Evolutionary conservation across 164 flowering plant species (phyloP).

Genomic region (Aristolochia contorta): DNA sequence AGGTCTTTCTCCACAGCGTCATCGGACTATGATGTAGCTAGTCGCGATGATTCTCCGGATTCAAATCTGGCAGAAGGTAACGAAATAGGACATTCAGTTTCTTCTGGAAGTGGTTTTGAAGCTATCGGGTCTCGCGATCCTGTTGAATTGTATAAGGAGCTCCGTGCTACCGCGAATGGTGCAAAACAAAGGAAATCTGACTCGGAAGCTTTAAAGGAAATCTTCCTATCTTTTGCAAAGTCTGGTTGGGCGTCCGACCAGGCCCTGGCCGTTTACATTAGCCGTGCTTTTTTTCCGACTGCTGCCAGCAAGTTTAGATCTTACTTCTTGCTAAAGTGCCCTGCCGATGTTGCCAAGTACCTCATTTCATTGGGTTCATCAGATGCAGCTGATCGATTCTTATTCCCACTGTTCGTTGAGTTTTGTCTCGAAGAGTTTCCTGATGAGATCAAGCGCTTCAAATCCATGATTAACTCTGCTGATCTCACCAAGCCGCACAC

Average conservation of each 20-base stretch:
- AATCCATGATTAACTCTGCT: conserved; percentile 52
- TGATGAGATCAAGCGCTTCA: conserved; percentile 68
- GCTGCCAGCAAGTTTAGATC: conserved; percentile 46
- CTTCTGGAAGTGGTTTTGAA: neutral
- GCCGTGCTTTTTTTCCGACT: conserved; percentile 60
- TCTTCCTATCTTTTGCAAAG: conserved; percentile 34
- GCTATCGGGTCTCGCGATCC: conserved; percentile 40
- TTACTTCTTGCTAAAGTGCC: conserved; percentile 45
- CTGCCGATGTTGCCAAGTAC: conserved; percentile 36
- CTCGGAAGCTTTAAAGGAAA: conserved; percentile 34
- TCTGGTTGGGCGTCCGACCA: conserved; percentile 85
- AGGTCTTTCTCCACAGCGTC: conserved; percentile 17
- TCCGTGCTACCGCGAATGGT: conserved; percentile 22
- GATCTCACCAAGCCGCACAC: conserved; percentile 88
- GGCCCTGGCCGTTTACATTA: conserved; percentile 78
- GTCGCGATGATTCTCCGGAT: conserved; percentile 1
- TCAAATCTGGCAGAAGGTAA: conserved; percentile 3
- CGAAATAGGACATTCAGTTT: neutral
- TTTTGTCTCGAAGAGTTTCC: conserved; percentile 73
- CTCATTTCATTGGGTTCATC: conserved; percentile 50
- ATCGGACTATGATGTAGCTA: conserved; percentile 2
- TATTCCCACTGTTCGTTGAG: conserved; percentile 81
- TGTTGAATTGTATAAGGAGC: conserved; percentile 41
- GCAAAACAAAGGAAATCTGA: conserved; percentile 24
- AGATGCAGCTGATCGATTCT: conserved; percentile 41